Percentiles rank a stretch among this genome's conserved stretches.
phyloP scores from a whole-genome alignment of 768 basidiomycete species.

The Pisolithus tinctorius region DNA sequence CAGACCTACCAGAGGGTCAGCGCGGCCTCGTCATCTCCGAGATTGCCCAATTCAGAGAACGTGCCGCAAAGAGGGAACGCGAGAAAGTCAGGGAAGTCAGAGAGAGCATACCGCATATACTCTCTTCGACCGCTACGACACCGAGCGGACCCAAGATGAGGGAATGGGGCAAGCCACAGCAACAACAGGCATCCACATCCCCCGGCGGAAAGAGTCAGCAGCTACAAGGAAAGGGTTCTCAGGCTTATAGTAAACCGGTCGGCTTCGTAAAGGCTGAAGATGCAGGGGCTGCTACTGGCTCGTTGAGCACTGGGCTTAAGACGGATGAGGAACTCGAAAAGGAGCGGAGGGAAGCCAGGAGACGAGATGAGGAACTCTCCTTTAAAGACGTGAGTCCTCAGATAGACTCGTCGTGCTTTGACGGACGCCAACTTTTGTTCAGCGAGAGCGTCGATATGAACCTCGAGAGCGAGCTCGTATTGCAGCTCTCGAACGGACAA shows the following conservation, averaged over 20 bases:
- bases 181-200: slow-evolving; percentile 30
- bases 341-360: slow-evolving; percentile 67
- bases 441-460: slow-evolving; percentile 95
- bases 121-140: slow-evolving; percentile 24
- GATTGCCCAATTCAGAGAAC: slow-evolving; percentile 93
- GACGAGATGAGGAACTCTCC: slow-evolving; percentile 75
- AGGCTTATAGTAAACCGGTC: slow-evolving; percentile 73
- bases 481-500: slow-evolving; percentile 65
- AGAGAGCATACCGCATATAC: slow-evolving; percentile 44
- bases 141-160: slow-evolving; percentile 73
- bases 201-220: slow-evolving; percentile 35
- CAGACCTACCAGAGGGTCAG: slow-evolving; percentile 90
- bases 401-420: background rate
- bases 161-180: slow-evolving; percentile 64
- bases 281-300: slow-evolving; percentile 29
- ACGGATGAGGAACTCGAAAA: slow-evolving; percentile 88
- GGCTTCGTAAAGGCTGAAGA: slow-evolving; percentile 76
- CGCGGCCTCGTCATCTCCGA: slow-evolving; percentile 92
- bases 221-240: slow-evolving; percentile 59
- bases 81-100: slow-evolving; percentile 81
- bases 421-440: background rate
- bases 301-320: slow-evolving; percentile 39
- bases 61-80: slow-evolving; percentile 84
- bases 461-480: slow-evolving; percentile 81
- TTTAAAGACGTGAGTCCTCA: slow-evolving; percentile 70